Evolutionary conservation across 208 protist genomes (phyloP).

Genomic region (Acanthamoeba sp.): DNA sequence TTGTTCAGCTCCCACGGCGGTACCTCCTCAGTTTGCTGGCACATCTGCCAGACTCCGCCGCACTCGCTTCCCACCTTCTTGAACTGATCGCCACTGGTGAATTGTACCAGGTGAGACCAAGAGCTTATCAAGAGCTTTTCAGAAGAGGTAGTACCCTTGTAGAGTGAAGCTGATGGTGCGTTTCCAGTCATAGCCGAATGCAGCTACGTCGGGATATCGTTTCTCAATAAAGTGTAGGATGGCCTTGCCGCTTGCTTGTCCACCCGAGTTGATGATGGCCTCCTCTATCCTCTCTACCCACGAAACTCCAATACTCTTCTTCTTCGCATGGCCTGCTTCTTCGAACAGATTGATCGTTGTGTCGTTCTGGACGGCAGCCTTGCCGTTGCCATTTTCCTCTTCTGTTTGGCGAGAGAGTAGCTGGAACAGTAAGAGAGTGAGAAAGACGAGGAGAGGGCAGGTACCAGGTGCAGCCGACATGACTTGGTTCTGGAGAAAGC

Average conservation of each 20-base stretch:
- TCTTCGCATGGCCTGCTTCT: neutral
- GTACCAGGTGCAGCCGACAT: neutral
- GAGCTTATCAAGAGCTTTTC: no score
- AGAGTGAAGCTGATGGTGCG: constrained; percentile 23
- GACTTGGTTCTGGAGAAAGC: neutral
- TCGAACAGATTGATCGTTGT: no score
- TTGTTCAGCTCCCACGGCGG: constrained; percentile 40
- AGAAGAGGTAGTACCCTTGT: neutral
- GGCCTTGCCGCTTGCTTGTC: neutral
- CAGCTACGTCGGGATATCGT: neutral
- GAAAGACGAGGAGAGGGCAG: neutral
- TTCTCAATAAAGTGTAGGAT: constrained; percentile 7
- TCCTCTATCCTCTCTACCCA: constrained; percentile 32
- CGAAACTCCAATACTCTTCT: neutral
- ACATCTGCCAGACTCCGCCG: constrained; percentile 47
- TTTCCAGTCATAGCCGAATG: constrained; percentile 28
- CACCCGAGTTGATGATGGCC: neutral
- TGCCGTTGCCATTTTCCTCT: no score
- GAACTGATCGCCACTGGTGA: neutral
- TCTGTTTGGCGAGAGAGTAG: no score
- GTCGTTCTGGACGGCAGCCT: no score
- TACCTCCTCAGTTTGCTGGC: neutral
- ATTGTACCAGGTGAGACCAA: no score
- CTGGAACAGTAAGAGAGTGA: neutral
- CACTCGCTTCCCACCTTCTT: constrained; percentile 43